Evolutionary conservation across 2,329 filamentous ascomycete species (phyloP).

Genomic region (Cladophialophora chaetospira): DNA sequence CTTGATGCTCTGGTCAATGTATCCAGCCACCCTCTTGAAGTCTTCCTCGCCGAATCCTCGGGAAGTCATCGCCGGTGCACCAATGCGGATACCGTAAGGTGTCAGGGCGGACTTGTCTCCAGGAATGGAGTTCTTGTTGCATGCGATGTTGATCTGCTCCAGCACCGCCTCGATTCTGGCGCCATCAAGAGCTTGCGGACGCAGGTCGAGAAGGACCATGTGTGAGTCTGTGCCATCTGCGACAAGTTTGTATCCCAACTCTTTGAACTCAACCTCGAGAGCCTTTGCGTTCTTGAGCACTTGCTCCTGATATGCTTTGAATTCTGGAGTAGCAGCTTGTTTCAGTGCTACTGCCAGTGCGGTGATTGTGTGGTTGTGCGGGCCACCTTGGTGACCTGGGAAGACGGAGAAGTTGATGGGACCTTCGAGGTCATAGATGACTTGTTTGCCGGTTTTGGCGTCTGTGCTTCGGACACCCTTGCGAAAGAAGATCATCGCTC

Average conservation of each 20-base stretch:
- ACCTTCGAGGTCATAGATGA: slow-evolving; percentile 87
- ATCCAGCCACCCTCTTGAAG: slow-evolving; percentile 81
- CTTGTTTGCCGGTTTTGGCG: slow-evolving; percentile 86
- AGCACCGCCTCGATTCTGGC: slow-evolving; percentile 88
- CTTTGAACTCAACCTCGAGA: slow-evolving; percentile 69
- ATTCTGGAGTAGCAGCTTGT: slow-evolving; percentile 87
- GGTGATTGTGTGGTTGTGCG: slow-evolving; percentile 99
- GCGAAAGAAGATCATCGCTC: slow-evolving; percentile 99
- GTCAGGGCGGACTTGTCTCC: slow-evolving; percentile 92
- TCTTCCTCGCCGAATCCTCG: slow-evolving; percentile 88
- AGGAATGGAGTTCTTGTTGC: slow-evolving; percentile 98
- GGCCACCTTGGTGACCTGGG: slow-evolving; percentile 96
- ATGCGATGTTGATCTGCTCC: slow-evolving; percentile 91
- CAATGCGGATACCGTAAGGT: slow-evolving; percentile 89
- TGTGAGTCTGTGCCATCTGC: slow-evolving; percentile 96
- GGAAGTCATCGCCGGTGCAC: slow-evolving; percentile 96
- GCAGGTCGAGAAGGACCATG: slow-evolving; percentile 93
- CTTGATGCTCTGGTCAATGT: slow-evolving; percentile 80
- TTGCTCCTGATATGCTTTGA: slow-evolving; percentile 90
- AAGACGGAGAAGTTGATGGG: slow-evolving; percentile 99
- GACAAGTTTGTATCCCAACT: slow-evolving; percentile 89
- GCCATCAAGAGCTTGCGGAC: slow-evolving; percentile 82
- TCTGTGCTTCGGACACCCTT: slow-evolving; percentile 91
- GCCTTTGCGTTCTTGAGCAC: slow-evolving; percentile 93
- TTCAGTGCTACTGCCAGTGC: slow-evolving; percentile 92